Base-by-base conservation (phyloP, 2,329 filamentous ascomycete genomes). In the Talaromyces sp. region DNA sequence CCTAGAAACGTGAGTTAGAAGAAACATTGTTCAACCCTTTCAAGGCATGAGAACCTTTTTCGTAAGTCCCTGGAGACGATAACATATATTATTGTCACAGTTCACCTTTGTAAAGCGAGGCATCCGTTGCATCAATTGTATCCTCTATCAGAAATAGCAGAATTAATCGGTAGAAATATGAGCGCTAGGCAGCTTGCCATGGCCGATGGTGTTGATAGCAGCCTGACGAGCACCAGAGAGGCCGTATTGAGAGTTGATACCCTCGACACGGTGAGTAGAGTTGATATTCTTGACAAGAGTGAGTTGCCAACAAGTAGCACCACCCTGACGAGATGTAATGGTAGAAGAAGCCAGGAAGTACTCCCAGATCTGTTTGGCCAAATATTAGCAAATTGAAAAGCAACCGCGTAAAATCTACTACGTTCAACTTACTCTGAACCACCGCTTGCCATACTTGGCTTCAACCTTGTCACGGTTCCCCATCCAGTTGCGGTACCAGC, bases 401-500 rank as follows among this genome's bases (percentile, higher is more conserved):
- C 36, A 39, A n/a, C 15, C 13, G 15, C 4, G 36, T 17, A 39
- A 13, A 36, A 17, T 17, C 33, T 49, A 11, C 66, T 7, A 51
- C 28, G 44, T 10, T n/a, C 30, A 64, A 83, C 89, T 81, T 84
- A 93, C 90, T 77, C 93, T 88, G 86, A 91, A 99, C 95, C 95
- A 99, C 73, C 91, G 85, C 73, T 89, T 88, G 72, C 95, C 95
- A 74, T 98, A 98, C 84, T 97, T 98, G 73, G 90, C 92, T 77
- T 90, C 86, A 64, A 97, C 90, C 82, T 96, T 96, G 62, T 96
- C 91, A 69, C 85, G 83, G 84, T 98, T 98, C 78, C 83, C 92
- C 76, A 97, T 85, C 95, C 95, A 98, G 85, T 98, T 98, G 68
- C 95, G 85, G 83, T 98, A 98, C 95, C 95, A 98, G 73, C 91